Conservation (phyloP, 495 filamentous ascomycete genomes). For the Penicillium angulare region DNA sequence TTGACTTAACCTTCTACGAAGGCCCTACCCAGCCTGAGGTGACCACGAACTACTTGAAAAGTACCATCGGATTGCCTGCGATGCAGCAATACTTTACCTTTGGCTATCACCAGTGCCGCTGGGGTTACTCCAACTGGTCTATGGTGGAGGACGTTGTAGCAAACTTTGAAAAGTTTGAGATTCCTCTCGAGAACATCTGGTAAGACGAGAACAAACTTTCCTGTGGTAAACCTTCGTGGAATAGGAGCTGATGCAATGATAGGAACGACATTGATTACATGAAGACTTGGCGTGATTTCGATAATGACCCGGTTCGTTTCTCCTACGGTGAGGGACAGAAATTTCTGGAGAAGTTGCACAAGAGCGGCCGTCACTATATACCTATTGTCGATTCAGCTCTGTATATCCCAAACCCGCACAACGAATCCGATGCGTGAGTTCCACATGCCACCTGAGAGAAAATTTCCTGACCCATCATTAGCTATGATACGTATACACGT, state of each 20-base stretch:
- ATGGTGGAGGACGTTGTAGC: slow-evolving; percentile 53
- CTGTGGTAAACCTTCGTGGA: not conserved
- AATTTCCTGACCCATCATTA: slow-evolving; percentile 8
- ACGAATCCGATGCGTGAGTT: slow-evolving; percentile 64
- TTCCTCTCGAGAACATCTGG: slow-evolving; percentile 71
- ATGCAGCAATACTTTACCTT: slow-evolving; percentile 65
- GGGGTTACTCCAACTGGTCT: slow-evolving; percentile 64
- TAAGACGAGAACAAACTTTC: slow-evolving; percentile 14
- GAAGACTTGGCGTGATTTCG: slow-evolving; percentile 58
- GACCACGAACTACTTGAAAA: slow-evolving; percentile 54
- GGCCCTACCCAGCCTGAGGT: slow-evolving; percentile 57
- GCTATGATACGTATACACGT: slow-evolving; percentile 64
- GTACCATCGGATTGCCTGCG: slow-evolving; percentile 58
- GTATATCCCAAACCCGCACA: slow-evolving; percentile 71
- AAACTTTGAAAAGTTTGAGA: slow-evolving; percentile 56
- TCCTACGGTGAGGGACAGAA: slow-evolving; percentile 48
- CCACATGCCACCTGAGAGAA: not conserved
- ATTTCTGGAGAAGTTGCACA: slow-evolving; percentile 66
- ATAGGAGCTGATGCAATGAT: slow-evolving; percentile 5
- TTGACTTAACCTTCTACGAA: slow-evolving; percentile 63
- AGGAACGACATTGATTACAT: slow-evolving; percentile 62
- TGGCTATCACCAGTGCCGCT: slow-evolving; percentile 65
- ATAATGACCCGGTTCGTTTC: slow-evolving; percentile 52
- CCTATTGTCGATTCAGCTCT: slow-evolving; percentile 83
- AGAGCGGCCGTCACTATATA: slow-evolving; percentile 68